phyloP scores from a whole-genome alignment of 805 yeast genomes.

The Yamadazyma laniorum region DNA sequence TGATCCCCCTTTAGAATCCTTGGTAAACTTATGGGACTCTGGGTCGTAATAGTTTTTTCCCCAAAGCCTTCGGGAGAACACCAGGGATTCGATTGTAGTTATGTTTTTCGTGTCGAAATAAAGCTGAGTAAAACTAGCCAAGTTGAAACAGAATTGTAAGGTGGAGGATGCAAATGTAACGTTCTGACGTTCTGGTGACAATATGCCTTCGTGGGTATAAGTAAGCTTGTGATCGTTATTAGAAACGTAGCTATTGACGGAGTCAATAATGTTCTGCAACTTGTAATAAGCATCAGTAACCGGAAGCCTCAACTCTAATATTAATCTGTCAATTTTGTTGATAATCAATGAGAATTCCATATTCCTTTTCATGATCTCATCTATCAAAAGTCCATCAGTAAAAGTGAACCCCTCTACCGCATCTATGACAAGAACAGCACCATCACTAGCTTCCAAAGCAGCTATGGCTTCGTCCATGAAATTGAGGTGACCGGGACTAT shows the following conservation, averaged over 20 bases:
- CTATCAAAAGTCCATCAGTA: slow-evolving; percentile 49
- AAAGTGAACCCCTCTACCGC: slow-evolving; percentile 77
- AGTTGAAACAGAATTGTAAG: slow-evolving; percentile 61
- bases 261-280: slow-evolving; percentile 56
- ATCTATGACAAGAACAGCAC: slow-evolving; percentile 72
- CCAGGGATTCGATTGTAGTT: slow-evolving; percentile 20
- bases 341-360: slow-evolving; percentile 59
- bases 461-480: slow-evolving; percentile 73
- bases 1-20: slow-evolving; percentile 22
- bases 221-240: slow-evolving; percentile 25
- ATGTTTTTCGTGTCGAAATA: slow-evolving; percentile 30
- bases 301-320: slow-evolving; percentile 74
- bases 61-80: slow-evolving; percentile 65
- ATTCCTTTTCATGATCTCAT: slow-evolving; percentile 49
- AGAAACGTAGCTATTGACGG: slow-evolving; percentile 55
- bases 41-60: slow-evolving; percentile 62
- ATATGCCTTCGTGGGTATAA: slow-evolving; percentile 27
- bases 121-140: slow-evolving; percentile 59
- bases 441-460: slow-evolving; percentile 60
- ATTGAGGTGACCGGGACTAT: slow-evolving; percentile 90
- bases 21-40: slow-evolving; percentile 44
- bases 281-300: slow-evolving; percentile 73
- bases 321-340: slow-evolving; percentile 83
- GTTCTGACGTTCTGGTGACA: slow-evolving; percentile 32
- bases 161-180: slow-evolving; percentile 73